These are phyloP conservation scores for Candida glaebosa DNA, from an alignment of 805 yeast genomes.

Conservation along the genomic window DNA sequence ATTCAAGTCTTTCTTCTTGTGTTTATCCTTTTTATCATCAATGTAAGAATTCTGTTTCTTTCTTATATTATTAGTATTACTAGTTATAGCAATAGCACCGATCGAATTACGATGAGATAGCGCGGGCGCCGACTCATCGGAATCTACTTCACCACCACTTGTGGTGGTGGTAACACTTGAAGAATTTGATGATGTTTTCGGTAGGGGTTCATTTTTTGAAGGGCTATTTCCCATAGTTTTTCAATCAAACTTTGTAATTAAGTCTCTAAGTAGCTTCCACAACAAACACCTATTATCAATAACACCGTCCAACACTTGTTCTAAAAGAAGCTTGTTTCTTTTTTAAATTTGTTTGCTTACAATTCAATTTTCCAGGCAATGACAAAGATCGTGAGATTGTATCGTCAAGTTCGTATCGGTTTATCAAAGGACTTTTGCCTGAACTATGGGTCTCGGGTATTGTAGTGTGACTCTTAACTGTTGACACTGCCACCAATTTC, in stretches of 20 bases:
- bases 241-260: too few relatives aligned
- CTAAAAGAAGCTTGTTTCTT: too few relatives aligned
- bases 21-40: background rate
- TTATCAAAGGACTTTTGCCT: too few relatives aligned
- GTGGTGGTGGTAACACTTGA: constrained; percentile 20
- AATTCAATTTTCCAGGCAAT: background rate
- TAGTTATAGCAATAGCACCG: constrained; percentile 3
- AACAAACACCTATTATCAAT: too few relatives aligned
- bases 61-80: constrained; percentile 7
- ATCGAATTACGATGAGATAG: constrained; percentile 26
- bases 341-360: background rate
- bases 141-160: constrained; percentile 32
- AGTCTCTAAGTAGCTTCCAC: too few relatives aligned
- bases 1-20: constrained; percentile 8
- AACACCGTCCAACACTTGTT: too few relatives aligned
- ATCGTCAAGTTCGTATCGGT: too few relatives aligned
- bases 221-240: constrained; percentile 62
- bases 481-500: too few relatives aligned
- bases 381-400: background rate
- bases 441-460: too few relatives aligned
- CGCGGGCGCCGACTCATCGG: constrained; percentile 42
- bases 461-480: too few relatives aligned
- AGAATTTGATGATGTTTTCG: constrained; percentile 24
- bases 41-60: constrained; percentile 10
- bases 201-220: constrained; percentile 50